phyloP scores from a whole-genome alignment of 164 flowering plant genomes.

The Chloranthus sessilifolius region DNA sequence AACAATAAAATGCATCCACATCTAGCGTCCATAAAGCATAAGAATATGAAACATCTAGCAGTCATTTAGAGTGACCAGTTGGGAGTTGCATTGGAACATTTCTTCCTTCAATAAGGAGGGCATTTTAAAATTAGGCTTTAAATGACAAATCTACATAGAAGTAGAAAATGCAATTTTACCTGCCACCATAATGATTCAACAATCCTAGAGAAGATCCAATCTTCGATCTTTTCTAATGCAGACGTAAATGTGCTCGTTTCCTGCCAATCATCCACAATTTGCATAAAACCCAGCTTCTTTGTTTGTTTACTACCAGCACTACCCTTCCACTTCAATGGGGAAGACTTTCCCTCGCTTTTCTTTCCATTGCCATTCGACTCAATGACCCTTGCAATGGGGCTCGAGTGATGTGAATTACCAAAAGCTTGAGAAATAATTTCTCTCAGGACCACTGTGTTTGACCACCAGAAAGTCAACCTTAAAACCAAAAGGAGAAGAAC shows the following conservation, averaged over 20 bases:
- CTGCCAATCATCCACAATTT: constrained; percentile 78
- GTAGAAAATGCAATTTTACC: constrained; percentile 33
- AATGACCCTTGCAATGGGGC: constrained; percentile 22
- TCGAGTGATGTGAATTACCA: constrained; percentile 55
- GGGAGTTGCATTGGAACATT: too few species aligned
- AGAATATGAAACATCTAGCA: too few species aligned
- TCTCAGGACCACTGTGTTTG: constrained; percentile 82
- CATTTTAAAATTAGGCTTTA: too few species aligned
- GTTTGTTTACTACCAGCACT: constrained; percentile 34
- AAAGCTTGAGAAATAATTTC: constrained; percentile 81
- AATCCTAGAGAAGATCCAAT: constrained; percentile 91
- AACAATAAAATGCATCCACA: too few species aligned
- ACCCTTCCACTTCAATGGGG: constrained; percentile 44
- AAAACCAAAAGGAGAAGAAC: constrained; percentile 8
- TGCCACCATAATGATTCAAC: constrained; percentile 99
- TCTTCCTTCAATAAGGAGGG: too few species aligned
- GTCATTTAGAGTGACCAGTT: too few species aligned
- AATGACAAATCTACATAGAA: not conserved
- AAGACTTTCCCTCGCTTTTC: constrained; percentile 34
- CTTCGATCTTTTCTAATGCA: constrained; percentile 81
- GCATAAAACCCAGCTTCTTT: constrained; percentile 35
- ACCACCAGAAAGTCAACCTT: constrained; percentile 96
- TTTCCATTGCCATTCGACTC: constrained; percentile 43
- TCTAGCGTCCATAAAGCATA: too few species aligned
- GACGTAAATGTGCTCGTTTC: constrained; percentile 77